Base-by-base conservation (phyloP, 139 green algal species). In the Auxenochlorella pyrenoidosa region DNA sequence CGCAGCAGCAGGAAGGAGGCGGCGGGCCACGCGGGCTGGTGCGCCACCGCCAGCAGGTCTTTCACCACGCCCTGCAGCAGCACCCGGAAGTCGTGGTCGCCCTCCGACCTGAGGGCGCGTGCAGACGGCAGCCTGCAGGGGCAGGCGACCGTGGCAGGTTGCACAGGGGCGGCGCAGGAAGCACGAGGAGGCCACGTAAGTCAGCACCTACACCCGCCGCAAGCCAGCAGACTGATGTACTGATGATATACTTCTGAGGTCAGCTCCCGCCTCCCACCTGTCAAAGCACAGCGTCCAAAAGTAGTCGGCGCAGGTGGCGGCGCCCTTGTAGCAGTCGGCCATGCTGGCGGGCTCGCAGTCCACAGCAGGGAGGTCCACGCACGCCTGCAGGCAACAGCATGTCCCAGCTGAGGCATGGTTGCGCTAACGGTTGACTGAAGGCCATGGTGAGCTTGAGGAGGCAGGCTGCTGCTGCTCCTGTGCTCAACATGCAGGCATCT, bases 11-110 rank as follows among this genome's bases (percentile, higher is more conserved):
- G 76, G 36, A 94, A 85, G 28, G 34, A 36, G 15, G 95, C 94
- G 3, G 89, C 93, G 3, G 95, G 95, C 95, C 95, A 98, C 51
- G 95, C 92, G 40, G 94, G 93, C 78, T 92, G 66, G 72, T 81
- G 86, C 59, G 93, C 87, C 44, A 93, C 72, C 0, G 86, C 83
- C 65, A 96, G 87, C 47, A 98, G 72, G 70, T 97, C 95, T 87
- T 84, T 63, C 24, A 96, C 59, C n/a, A 97, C 79, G 21, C 89
- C 86, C 47, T 95, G 90, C 58, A 96, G 58, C 44, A 95, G 82
- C 3, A 81, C 76, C n/a, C 89, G 88, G 12, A 95, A 72, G 70
- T 97, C 94, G 4, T 72, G 21, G 58, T 93, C 89, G 6, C 66
- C 82, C 63, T 96, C 91, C 18, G 70, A 40, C 44, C 92, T 92